Conservation (phyloP, 345 rosid genomes). For the Cardamine occulta region DNA sequence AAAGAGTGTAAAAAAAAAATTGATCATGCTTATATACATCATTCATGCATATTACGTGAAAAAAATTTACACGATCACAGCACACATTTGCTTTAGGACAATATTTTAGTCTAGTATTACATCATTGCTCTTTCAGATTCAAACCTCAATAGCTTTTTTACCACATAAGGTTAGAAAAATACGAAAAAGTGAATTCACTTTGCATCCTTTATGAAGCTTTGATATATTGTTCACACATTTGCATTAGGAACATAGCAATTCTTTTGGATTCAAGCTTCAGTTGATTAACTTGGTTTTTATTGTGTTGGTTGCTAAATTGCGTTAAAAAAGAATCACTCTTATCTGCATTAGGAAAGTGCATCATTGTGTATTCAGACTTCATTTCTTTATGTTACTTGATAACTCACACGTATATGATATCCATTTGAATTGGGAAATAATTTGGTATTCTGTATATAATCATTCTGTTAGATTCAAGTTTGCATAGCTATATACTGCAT, state of each 20-base stretch:
- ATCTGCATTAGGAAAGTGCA: conserved; percentile 18
- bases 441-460: neutral
- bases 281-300: neutral
- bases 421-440: conserved; percentile 18
- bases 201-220: conserved; percentile 7
- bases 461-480: neutral
- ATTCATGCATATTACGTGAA: conserved; percentile 4
- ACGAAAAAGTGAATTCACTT: neutral
- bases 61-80: neutral
- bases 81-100: neutral
- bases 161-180: conserved; percentile 6
- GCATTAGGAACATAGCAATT: neutral
- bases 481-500: neutral
- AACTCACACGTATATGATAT: neutral
- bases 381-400: conserved; percentile 1
- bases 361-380: conserved; percentile 2
- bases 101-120: neutral
- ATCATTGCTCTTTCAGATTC: neutral
- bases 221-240: conserved; percentile 12
- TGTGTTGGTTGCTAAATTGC: neutral
- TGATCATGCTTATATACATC: neutral
- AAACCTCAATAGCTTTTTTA: neutral
- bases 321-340: neutral
- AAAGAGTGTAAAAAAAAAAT: neutral
- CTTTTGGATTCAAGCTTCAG: conserved; percentile 11